Evolutionary conservation across 1,139 yeast species (phyloP).

Genomic region (Suhomyces choctaworum): DNA sequence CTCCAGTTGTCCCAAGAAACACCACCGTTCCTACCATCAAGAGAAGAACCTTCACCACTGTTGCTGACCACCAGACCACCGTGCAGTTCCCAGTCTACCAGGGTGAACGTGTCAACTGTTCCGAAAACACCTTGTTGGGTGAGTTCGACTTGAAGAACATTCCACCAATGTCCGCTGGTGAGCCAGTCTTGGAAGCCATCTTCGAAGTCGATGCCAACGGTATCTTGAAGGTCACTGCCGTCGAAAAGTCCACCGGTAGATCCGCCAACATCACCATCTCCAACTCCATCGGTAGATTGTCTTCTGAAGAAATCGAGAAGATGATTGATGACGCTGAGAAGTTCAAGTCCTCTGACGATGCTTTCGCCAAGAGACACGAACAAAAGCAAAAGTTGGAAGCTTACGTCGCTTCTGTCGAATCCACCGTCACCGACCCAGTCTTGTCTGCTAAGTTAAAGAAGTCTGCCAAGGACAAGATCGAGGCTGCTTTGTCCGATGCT

Average conservation of each 20-base stretch:
- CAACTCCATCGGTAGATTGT: constrained; percentile 99
- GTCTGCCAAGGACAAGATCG: constrained; percentile 97
- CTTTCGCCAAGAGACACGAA: constrained; percentile 99
- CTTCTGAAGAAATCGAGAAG: constrained; percentile 96
- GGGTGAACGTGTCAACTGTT: constrained; percentile 99
- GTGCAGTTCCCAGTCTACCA: constrained; percentile 99
- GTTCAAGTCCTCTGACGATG: constrained; percentile 98
- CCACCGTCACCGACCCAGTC: constrained; percentile 97
- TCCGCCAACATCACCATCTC: constrained; percentile 99
- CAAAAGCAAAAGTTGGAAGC: constrained; percentile 99
- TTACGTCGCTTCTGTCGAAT: constrained; percentile 96
- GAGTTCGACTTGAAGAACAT: constrained; percentile 98
- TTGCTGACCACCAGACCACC: constrained; percentile 98
- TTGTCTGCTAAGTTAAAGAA: constrained; percentile 97
- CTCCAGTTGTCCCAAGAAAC: constrained; percentile 99
- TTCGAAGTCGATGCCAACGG: constrained; percentile 99
- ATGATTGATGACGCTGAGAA: constrained; percentile 98
- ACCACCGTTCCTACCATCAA: constrained; percentile 99
- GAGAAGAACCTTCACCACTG: constrained; percentile 99
- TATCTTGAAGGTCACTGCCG: constrained; percentile 99
- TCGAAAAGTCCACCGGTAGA: constrained; percentile 99
- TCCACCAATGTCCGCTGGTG: constrained; percentile 99
- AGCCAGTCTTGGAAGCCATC: constrained; percentile 98
- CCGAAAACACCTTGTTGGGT: constrained; percentile 98
- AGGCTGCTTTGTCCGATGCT: constrained; percentile 98